Conservation (phyloP, 805 yeast genomes). For the Suhomyces sp. region DNA sequence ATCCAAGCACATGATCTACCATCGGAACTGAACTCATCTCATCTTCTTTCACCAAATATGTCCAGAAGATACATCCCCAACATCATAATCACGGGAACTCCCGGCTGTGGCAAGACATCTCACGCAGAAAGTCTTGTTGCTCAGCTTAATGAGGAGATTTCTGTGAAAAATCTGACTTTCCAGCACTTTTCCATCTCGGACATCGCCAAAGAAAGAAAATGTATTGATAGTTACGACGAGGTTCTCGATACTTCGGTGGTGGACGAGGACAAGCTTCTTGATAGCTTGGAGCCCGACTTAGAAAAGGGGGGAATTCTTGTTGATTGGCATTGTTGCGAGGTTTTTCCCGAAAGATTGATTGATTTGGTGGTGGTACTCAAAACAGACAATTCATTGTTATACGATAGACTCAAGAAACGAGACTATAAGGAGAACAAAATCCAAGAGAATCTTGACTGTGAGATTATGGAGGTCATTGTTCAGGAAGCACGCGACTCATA, state of each 20-base stretch:
- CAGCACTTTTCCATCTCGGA: slow-evolving; percentile 69
- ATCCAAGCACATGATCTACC: too few species aligned
- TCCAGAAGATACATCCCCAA: slow-evolving; percentile 54
- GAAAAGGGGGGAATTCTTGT: slow-evolving; percentile 85
- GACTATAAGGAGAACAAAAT: slow-evolving; percentile 80
- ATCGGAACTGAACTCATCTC: too few species aligned
- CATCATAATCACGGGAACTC: slow-evolving; percentile 91
- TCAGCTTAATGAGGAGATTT: slow-evolving; percentile 42
- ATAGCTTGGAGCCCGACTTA: slow-evolving; percentile 72
- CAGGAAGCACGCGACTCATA: slow-evolving; percentile 87
- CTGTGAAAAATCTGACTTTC: slow-evolving; percentile 25
- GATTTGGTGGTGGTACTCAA: slow-evolving; percentile 89
- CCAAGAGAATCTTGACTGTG: slow-evolving; percentile 91
- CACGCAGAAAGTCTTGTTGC: slow-evolving; percentile 62
- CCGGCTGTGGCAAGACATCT: slow-evolving; percentile 85
- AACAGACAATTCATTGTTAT: slow-evolving; percentile 68
- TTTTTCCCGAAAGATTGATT: slow-evolving; percentile 88
- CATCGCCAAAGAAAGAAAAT: slow-evolving; percentile 72
- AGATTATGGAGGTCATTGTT: slow-evolving; percentile 88
- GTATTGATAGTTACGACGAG: slow-evolving; percentile 84
- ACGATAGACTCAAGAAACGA: slow-evolving; percentile 73
- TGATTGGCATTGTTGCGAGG: slow-evolving; percentile 98
- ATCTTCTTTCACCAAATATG: too few species aligned
- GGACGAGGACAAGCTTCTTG: slow-evolving; percentile 87
- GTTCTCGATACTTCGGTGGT: slow-evolving; percentile 83